These are phyloP conservation scores for Alnus glutinosa DNA, from an alignment of 306 rosid genomes.

Conservation along the genomic window DNA sequence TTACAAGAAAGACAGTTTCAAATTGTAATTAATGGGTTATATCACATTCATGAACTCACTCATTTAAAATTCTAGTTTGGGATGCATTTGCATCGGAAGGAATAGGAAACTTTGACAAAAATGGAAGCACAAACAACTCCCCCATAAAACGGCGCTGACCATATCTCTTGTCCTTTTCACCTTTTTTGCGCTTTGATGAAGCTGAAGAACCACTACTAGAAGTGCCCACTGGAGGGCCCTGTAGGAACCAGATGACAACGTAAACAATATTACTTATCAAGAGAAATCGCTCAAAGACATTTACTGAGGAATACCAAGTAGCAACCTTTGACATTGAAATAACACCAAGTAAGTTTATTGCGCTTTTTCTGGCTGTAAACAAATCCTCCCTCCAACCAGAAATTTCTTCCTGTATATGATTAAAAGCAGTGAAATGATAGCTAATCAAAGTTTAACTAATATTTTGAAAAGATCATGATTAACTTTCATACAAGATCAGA, in stretches of 20 bases:
- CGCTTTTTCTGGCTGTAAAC: conserved; percentile 90
- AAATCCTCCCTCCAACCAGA: conserved; percentile 92
- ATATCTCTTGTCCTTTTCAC: conserved; percentile 61
- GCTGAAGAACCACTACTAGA: conserved; percentile 41
- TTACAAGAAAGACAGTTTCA: conserved; percentile 19
- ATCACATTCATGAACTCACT: conserved; percentile 59
- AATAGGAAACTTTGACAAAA: conserved; percentile 76
- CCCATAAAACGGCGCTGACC: conserved; percentile 63
- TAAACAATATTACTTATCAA: conserved; percentile 28
- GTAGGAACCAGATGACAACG: conserved; percentile 31
- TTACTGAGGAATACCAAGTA: conserved; percentile 19
- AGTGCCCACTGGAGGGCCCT: conserved; percentile 72
- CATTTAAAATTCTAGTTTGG: conserved; percentile 46
- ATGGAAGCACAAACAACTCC: conserved; percentile 89
- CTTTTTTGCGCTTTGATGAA: conserved; percentile 75
- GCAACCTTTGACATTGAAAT: conserved; percentile 80
- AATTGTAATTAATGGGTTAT: conserved; percentile 10
- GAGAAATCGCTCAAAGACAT: conserved; percentile 15
- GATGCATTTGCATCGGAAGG: conserved; percentile 61
- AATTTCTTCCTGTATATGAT: conserved; percentile 60
- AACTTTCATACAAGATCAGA: conserved; percentile 74
- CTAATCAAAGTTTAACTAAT: conserved; percentile 10
- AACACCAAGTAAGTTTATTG: conserved; percentile 79
- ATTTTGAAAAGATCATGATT: conserved; percentile 16
- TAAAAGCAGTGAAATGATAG: conserved; percentile 23